A percentile compares a stretch with the other conserved stretches of the same genome.
Evolutionary conservation across 208 protist genomes (phyloP).

Genomic region (Trypanosoma cruzi): DNA sequence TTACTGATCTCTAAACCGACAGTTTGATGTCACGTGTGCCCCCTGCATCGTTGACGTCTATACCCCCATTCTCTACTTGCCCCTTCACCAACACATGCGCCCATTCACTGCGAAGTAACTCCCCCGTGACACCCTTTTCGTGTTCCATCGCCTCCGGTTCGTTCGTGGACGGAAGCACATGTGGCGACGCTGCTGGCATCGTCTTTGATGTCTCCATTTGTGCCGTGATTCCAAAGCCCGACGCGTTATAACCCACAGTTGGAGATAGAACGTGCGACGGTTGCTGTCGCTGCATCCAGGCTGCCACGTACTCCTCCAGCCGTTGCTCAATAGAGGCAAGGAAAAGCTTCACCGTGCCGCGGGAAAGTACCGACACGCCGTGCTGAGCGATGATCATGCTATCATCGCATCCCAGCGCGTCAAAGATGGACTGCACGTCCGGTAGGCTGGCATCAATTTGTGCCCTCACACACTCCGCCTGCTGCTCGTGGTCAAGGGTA

Average conservation of each 20-base stretch:
- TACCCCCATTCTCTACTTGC: neutral
- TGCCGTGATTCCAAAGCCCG: neutral
- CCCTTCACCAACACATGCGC: neutral
- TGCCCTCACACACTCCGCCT: conserved; percentile 5
- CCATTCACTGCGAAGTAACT: neutral
- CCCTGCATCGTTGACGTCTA: no score
- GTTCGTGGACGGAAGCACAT: neutral
- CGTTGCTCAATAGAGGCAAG: conserved; percentile 76
- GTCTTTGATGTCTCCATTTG: neutral
- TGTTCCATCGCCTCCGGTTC: neutral
- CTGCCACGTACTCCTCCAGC: conserved; percentile 74
- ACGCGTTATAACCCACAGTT: neutral
- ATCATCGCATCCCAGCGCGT: conserved; percentile 49
- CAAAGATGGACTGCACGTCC: conserved; percentile 45
- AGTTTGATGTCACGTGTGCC: neutral
- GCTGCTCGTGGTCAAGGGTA: conserved; percentile 39
- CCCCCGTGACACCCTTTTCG: no score
- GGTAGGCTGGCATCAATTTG: conserved; percentile 25
- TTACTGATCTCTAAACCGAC: neutral
- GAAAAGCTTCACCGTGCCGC: conserved; percentile 30
- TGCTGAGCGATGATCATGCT: conserved; percentile 16
- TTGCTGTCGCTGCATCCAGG: conserved; percentile 27
- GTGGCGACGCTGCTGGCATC: neutral
- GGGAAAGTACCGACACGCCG: conserved; percentile 37
- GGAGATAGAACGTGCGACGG: neutral